A percentile compares a stretch with the other conserved stretches of the same genome.
Evolutionary conservation across 2,329 filamentous ascomycete species (phyloP).

Genomic region (Penicillium vulpinum): DNA sequence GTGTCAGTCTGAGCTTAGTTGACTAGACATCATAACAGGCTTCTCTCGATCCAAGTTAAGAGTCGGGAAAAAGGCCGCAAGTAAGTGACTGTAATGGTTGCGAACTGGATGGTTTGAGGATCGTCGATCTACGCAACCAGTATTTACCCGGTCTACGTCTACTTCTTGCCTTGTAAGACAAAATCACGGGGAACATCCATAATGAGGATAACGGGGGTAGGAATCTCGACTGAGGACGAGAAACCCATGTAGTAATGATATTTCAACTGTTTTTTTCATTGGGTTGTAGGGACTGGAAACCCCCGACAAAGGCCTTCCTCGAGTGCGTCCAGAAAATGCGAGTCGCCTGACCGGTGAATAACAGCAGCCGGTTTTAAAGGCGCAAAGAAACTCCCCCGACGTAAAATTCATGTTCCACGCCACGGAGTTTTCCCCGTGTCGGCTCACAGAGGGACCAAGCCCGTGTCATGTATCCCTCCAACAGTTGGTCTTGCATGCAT

Average conservation of each 20-base stretch:
- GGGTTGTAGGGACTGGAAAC: constrained; percentile 34
- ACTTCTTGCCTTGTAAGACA: background rate
- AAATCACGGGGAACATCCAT: background rate
- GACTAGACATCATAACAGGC: background rate
- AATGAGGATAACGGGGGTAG: constrained; percentile 6
- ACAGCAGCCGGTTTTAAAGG: constrained; percentile 27
- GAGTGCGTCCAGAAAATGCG: constrained; percentile 33
- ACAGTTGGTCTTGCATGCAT: constrained; percentile 32
- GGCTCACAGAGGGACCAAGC: constrained; percentile 34
- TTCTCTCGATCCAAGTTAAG: background rate
- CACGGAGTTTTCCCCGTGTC: constrained; percentile 28
- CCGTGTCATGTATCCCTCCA: constrained; percentile 27
- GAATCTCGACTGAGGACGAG: constrained; percentile 10
- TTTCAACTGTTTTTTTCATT: constrained; percentile 45
- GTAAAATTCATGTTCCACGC: constrained; percentile 11
- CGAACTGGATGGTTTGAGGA: background rate
- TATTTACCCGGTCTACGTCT: background rate
- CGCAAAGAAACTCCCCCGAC: constrained; percentile 27
- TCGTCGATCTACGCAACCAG: background rate
- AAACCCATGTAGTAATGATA: constrained; percentile 22
- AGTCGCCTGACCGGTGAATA: constrained; percentile 30
- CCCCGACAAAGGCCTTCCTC: constrained; percentile 32
- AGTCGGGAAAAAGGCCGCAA: background rate
- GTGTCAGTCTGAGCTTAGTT: background rate
- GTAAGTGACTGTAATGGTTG: too few species aligned